phyloP scores from a whole-genome alignment of 2,329 filamentous ascomycete genomes.

The Beauveria scarabaeidicola region DNA sequence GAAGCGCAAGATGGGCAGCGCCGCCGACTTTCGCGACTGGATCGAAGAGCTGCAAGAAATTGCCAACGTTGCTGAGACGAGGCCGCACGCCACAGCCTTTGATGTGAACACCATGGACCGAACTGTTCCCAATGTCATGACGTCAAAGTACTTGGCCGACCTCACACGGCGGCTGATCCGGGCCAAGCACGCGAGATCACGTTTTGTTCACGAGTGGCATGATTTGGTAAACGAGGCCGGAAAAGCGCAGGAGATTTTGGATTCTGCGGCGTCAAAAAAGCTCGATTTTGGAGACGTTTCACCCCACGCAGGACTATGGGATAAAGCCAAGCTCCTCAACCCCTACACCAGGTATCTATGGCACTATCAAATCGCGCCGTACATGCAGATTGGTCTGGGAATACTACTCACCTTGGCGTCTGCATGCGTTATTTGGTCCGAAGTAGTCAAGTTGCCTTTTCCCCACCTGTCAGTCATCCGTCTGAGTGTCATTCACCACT shows the following conservation, averaged over 20 bases:
- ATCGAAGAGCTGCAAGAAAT: conserved; percentile 87
- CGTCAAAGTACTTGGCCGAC: conserved; percentile 86
- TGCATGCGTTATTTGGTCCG: conserved; percentile 81
- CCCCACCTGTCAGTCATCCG: conserved; percentile 65
- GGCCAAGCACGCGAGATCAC: conserved; percentile 71
- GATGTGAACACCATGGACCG: conserved; percentile 35
- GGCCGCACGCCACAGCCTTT: conserved; percentile 34
- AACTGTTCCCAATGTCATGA: conserved; percentile 71
- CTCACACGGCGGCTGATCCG: conserved; percentile 74
- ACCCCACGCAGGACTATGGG: conserved; percentile 45
- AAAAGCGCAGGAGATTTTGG: conserved; percentile 70
- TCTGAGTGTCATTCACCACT: conserved; percentile 65
- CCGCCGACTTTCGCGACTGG: conserved; percentile 77
- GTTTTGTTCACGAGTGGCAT: conserved; percentile 83
- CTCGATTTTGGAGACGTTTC: conserved; percentile 63
- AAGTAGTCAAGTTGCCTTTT: conserved; percentile 76
- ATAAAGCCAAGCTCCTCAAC: conserved; percentile 55
- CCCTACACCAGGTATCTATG: conserved; percentile 76
- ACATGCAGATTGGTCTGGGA: conserved; percentile 56
- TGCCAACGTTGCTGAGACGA: conserved; percentile 57
- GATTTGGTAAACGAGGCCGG: conserved; percentile 65
- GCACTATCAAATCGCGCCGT: conserved; percentile 66
- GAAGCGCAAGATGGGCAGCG: conserved; percentile 70
- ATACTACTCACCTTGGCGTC: conserved; percentile 65
- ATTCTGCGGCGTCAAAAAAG: conserved; percentile 71